phyloP scores from a whole-genome alignment of 129 eudicot species.

The Lonicera japonica region DNA sequence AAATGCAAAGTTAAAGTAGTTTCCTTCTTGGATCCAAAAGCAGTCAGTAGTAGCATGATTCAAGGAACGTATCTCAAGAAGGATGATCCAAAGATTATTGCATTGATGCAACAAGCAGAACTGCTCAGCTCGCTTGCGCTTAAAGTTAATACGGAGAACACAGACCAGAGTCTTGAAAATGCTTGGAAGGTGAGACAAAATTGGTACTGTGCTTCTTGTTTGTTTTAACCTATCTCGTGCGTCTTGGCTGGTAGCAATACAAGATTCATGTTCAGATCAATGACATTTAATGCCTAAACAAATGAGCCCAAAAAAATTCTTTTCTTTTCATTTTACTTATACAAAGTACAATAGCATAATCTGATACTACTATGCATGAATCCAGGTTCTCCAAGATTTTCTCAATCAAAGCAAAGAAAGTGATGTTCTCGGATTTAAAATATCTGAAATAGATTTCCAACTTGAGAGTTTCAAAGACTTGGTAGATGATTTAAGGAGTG shows the following conservation, averaged over 20 bases:
- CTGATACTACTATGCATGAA: slow-evolving; percentile 3
- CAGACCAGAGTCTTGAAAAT: slow-evolving; percentile 83
- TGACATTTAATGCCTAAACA: slow-evolving; percentile 11
- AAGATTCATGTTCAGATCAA: not conserved
- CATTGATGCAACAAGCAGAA: slow-evolving; percentile 71
- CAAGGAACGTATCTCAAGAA: slow-evolving; percentile 56
- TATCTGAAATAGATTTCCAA: slow-evolving; percentile 47
- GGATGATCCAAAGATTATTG: slow-evolving; percentile 55
- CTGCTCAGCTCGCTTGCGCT: slow-evolving; percentile 87
- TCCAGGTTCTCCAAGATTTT: slow-evolving; percentile 77
- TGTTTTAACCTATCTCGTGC: slow-evolving; percentile 1
- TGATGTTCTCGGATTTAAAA: slow-evolving; percentile 29
- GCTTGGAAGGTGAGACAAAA: slow-evolving; percentile 76
- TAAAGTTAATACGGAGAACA: slow-evolving; percentile 76
- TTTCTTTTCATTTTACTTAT: not conserved
- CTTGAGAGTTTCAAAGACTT: slow-evolving; percentile 49
- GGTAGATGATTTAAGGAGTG: slow-evolving; percentile 49
- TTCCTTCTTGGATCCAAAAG: not conserved
- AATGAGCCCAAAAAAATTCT: not conserved
- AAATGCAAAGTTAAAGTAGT: not conserved
- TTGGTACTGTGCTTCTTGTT: not conserved
- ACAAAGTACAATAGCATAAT: too few relatives aligned
- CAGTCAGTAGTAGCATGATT: slow-evolving; percentile 25
- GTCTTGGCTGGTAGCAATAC: slow-evolving; percentile 3
- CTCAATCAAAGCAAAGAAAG: slow-evolving; percentile 60